phyloP scores from a whole-genome alignment of 2,329 filamentous ascomycete species.

The Aureobasidium musti region DNA sequence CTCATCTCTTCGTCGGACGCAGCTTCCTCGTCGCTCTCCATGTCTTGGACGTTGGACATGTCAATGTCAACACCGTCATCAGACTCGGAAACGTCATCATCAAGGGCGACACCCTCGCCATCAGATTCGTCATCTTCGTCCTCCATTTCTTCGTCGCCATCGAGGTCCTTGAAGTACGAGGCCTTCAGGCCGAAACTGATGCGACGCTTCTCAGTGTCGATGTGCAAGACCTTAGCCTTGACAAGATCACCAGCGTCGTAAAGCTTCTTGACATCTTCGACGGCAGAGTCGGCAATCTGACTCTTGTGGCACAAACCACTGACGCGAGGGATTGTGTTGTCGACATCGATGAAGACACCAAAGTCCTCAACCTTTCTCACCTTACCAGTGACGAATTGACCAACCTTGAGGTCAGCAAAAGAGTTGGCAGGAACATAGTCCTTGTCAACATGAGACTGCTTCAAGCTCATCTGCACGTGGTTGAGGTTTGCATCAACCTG shows the following conservation, averaged over 20 bases:
- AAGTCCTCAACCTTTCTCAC: constrained; percentile 93
- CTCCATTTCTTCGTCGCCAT: constrained; percentile 49
- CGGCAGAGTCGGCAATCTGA: constrained; percentile 81
- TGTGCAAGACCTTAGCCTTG: constrained; percentile 81
- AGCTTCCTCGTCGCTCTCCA: constrained; percentile 53
- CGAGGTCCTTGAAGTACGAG: constrained; percentile 73
- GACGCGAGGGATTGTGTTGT: constrained; percentile 76
- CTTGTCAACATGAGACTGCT: constrained; percentile 77
- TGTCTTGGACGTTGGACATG: constrained; percentile 48
- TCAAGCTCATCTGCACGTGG: constrained; percentile 83
- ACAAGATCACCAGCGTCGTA: constrained; percentile 91
- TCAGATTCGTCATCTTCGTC: constrained; percentile 43
- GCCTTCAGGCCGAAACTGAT: constrained; percentile 92
- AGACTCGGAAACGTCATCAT: constrained; percentile 44
- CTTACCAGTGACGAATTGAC: constrained; percentile 83
- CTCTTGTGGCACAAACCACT: constrained; percentile 91
- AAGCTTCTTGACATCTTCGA: constrained; percentile 83
- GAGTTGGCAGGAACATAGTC: constrained; percentile 73
- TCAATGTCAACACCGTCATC: constrained; percentile 48
- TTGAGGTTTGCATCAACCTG: constrained; percentile 67
- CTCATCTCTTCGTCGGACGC: constrained; percentile 48
- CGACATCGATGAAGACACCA: constrained; percentile 89
- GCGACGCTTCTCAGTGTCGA: constrained; percentile 72
- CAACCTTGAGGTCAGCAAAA: constrained; percentile 74
- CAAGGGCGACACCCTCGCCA: constrained; percentile 40